Evolutionary conservation across 371 early-diverging fungal genomes (phyloP).

Genomic region (Chytridium lagenaria): DNA sequence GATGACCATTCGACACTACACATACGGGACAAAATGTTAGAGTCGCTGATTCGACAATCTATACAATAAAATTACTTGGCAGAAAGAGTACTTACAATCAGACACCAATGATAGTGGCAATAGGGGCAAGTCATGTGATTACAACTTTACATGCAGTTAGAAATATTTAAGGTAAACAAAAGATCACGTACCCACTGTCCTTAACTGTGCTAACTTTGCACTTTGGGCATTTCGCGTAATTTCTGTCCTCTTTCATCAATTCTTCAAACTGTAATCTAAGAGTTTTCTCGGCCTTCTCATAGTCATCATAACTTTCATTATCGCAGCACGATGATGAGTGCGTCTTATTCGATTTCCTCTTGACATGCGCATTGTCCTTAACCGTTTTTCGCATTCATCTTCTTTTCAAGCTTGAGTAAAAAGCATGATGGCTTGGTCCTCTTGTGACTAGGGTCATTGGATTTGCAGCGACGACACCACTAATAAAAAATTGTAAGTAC

Average conservation of each 20-base stretch:
- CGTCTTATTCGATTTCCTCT: background rate
- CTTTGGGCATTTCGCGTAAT: background rate
- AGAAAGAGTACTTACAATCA: background rate
- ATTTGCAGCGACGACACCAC: background rate
- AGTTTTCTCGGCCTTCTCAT: background rate
- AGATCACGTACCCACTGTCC: constrained; percentile 1
- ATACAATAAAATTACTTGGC: background rate
- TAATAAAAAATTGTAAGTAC: background rate
- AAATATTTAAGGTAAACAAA: no score
- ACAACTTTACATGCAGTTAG: background rate
- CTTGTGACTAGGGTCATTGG: background rate
- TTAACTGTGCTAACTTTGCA: background rate
- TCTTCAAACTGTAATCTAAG: background rate
- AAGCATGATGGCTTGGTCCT: background rate
- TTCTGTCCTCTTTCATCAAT: background rate
- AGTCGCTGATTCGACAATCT: background rate
- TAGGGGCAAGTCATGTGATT: constrained; percentile 10
- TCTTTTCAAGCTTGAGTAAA: background rate
- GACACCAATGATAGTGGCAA: constrained; percentile 15
- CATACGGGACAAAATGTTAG: background rate
- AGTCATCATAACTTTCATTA: background rate
- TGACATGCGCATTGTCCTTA: no score
- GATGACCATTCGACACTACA: constrained; percentile 1
- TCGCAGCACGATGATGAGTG: no score
- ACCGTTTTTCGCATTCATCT: background rate